phyloP scores from a whole-genome alignment of 2,329 filamentous ascomycete genomes.

The Delphinella strobiligena region DNA sequence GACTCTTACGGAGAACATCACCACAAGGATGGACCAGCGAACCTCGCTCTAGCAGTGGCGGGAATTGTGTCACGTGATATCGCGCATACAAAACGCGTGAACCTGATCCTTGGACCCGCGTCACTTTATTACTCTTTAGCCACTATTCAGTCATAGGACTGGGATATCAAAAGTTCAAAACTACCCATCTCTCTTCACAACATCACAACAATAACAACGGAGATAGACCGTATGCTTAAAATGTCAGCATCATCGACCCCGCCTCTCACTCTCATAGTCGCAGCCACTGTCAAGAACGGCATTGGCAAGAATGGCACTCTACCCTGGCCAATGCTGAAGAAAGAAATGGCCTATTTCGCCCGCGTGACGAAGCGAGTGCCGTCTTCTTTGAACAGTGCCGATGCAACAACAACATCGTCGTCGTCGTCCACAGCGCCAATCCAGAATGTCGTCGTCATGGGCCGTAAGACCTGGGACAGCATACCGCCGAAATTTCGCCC shows the following conservation, averaged over 20 bases:
- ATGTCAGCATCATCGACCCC: constrained; percentile 1
- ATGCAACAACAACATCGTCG: constrained; percentile 11
- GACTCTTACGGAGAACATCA: too few relatives aligned
- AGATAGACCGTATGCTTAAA: too few relatives aligned
- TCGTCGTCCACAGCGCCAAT: constrained; percentile 1
- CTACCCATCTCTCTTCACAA: too few relatives aligned
- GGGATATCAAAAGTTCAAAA: too few relatives aligned
- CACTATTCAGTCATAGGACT: too few relatives aligned
- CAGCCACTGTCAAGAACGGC: constrained; percentile 76
- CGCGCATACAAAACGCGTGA: too few relatives aligned
- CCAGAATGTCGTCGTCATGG: constrained; percentile 75
- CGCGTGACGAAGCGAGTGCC: constrained; percentile 66
- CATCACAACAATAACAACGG: too few relatives aligned
- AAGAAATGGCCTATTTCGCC: constrained; percentile 92
- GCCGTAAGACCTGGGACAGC: constrained; percentile 90
- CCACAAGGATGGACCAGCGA: too few relatives aligned
- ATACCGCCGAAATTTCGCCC: constrained; percentile 72
- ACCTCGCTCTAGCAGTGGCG: too few relatives aligned
- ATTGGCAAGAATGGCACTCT: constrained; percentile 70
- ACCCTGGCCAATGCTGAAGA: constrained; percentile 79
- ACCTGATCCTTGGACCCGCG: too few relatives aligned
- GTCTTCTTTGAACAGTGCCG: constrained; percentile 17
- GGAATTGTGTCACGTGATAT: too few relatives aligned
- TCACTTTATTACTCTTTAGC: too few relatives aligned
- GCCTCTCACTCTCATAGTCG: constrained; percentile 74